Percentiles rank a stretch among this genome's conserved stretches.
Evolutionary conservation across 257 asterid genomes (phyloP).

Genomic region (Perilla frutescens): DNA sequence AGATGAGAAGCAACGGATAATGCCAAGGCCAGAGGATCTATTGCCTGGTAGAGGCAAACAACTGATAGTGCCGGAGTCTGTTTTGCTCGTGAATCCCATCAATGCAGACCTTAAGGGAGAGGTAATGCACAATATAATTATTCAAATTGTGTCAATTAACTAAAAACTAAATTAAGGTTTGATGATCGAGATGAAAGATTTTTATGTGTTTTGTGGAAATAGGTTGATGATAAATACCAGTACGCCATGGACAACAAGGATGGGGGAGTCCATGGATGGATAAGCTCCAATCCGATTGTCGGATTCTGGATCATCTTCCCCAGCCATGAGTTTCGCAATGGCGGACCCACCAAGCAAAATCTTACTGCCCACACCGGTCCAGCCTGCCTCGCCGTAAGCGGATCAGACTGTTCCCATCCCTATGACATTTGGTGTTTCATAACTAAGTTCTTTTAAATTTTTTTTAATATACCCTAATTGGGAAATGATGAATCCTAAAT

Average conservation of each 20-base stretch:
- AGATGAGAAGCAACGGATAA: constrained; percentile 61
- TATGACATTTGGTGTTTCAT: no score
- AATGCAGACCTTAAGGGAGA: constrained; percentile 71
- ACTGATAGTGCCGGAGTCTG: constrained; percentile 64
- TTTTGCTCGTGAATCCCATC: constrained; percentile 57
- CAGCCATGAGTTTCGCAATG: constrained; percentile 61
- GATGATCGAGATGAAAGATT: no score
- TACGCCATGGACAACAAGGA: constrained; percentile 72
- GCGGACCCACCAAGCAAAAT: constrained; percentile 70
- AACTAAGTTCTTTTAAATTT: no score
- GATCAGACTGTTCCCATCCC: no score
- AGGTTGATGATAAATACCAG: constrained; percentile 70
- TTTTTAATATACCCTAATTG: no score
- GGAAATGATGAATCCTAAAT: no score
- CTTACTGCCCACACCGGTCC: constrained; percentile 66
- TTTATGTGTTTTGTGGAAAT: background rate
- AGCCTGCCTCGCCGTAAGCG: constrained; percentile 58
- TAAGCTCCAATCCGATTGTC: constrained; percentile 54
- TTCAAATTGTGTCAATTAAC: background rate
- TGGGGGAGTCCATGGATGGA: constrained; percentile 69
- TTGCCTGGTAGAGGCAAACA: constrained; percentile 53
- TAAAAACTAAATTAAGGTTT: no score
- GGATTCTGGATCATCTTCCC: constrained; percentile 71
- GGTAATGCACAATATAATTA: constrained; percentile 28
- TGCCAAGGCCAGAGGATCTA: constrained; percentile 73